Evolutionary conservation across 495 filamentous ascomycete genomes (phyloP).

Genomic region (Filosporella fistucella): DNA sequence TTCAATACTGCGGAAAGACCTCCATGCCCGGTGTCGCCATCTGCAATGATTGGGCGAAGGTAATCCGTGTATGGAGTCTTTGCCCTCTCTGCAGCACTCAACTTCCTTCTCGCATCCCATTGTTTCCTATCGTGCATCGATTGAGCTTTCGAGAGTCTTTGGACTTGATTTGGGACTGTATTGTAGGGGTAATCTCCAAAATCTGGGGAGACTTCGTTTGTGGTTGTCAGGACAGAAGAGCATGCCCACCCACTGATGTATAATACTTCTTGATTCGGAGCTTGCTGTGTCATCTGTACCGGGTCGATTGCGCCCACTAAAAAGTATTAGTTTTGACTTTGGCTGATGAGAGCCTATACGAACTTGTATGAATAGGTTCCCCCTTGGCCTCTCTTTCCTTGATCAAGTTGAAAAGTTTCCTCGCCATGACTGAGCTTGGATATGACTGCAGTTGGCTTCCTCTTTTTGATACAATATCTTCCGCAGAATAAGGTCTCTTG

Average conservation of each 20-base stretch:
- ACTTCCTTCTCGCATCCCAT: conserved; percentile 75
- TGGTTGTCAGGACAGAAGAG: conserved; percentile 83
- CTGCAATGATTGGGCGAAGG: conserved; percentile 91
- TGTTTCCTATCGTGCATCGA: conserved; percentile 95
- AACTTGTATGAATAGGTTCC: conserved; percentile 56
- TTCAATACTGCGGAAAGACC: conserved; percentile 91
- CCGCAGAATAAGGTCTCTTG: conserved; percentile 84
- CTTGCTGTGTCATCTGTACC: conserved; percentile 98
- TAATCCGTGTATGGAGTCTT: conserved; percentile 85
- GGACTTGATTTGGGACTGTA: conserved; percentile 96
- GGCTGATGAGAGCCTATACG: not conserved
- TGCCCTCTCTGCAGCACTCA: conserved; percentile 66
- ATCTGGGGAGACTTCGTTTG: conserved; percentile 95
- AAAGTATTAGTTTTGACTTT: conserved; percentile 13
- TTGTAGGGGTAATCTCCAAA: conserved; percentile 99
- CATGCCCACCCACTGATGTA: conserved; percentile 98
- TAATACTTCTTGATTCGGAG: conserved; percentile 88
- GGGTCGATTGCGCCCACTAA: conserved; percentile 96
- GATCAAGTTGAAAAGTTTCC: conserved; percentile 87
- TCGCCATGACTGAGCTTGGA: conserved; percentile 86
- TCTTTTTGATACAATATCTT: conserved; percentile 87
- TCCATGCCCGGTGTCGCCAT: conserved; percentile 93
- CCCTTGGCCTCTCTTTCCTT: conserved; percentile 69
- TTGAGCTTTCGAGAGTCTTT: conserved; percentile 92
- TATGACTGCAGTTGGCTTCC: conserved; percentile 83